A percentile compares a stretch with the other conserved stretches of the same genome.
Evolutionary conservation across 2,329 filamentous ascomycete species (phyloP).

Genomic region (Colletotrichum lentis): DNA sequence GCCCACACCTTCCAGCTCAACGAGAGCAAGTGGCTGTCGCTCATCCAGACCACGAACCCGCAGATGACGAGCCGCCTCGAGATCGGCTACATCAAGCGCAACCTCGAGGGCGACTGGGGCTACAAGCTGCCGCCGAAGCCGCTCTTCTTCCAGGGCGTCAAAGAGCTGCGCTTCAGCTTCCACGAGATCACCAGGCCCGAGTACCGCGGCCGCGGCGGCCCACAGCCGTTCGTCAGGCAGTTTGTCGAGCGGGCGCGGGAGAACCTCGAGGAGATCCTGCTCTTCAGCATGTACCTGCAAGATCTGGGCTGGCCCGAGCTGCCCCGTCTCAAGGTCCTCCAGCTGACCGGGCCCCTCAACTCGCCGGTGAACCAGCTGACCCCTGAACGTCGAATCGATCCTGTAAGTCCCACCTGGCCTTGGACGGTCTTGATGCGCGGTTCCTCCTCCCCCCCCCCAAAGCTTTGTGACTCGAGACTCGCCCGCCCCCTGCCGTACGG

Average conservation of each 20-base stretch:
- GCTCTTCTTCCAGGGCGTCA: slow-evolving; percentile 27
- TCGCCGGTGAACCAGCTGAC: slow-evolving; percentile 22
- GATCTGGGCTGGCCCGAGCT: slow-evolving; percentile 33
- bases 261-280: slow-evolving; percentile 24
- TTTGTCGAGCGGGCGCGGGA: slow-evolving; percentile 23
- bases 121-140: slow-evolving; percentile 35
- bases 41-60: slow-evolving; percentile 36
- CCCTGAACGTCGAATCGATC: slow-evolving; percentile 27
- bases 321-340: slow-evolving; percentile 31
- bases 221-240: slow-evolving; percentile 29
- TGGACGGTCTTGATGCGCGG: too few species aligned
- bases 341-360: slow-evolving; percentile 26
- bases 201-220: slow-evolving; percentile 20
- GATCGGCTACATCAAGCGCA: slow-evolving; percentile 27
- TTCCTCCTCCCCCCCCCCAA: too few species aligned
- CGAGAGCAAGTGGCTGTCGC: slow-evolving; percentile 31
- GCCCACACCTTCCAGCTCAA: slow-evolving; percentile 33
- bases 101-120: slow-evolving; percentile 31
- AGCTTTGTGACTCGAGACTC: too few species aligned
- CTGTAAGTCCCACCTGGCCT: slow-evolving; percentile 4
- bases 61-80: slow-evolving; percentile 33
- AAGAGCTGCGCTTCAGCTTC: slow-evolving; percentile 26
- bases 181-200: slow-evolving; percentile 6
- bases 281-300: slow-evolving; percentile 28
- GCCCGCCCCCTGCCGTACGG: neutral